A percentile compares a stretch with the other conserved stretches of the same genome.
Conservation (phyloP, 2,329 filamentous ascomycete genomes). For the Cadophora malorum region DNA sequence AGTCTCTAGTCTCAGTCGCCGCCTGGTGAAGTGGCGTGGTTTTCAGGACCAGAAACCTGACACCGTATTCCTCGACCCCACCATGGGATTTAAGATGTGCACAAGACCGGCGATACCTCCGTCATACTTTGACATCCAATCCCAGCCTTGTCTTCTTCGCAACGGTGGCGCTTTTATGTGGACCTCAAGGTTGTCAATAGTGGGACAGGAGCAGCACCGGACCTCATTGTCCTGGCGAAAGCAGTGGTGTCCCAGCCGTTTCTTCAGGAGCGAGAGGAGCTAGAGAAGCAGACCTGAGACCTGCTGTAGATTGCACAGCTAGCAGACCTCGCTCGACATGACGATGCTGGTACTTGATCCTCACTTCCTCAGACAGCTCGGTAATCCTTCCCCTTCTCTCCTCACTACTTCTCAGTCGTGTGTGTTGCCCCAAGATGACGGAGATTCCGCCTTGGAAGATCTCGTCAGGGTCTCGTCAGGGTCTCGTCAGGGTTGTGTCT, state of each 20-base stretch:
- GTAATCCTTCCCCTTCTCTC: too few relatives aligned
- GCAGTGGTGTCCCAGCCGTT: background rate
- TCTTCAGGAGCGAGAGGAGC: background rate
- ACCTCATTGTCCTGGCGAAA: background rate
- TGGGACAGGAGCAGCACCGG: background rate
- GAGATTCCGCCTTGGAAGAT: background rate
- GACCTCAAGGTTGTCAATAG: background rate
- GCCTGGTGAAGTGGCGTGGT: background rate
- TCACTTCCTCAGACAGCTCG: background rate
- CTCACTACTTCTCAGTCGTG: too few relatives aligned
- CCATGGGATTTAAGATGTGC: background rate
- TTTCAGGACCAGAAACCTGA: background rate
- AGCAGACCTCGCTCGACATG: background rate
- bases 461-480: background rate
- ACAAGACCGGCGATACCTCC: constrained; percentile 17
- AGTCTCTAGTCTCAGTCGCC: too few relatives aligned
- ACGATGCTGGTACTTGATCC: background rate
- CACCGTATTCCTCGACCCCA: background rate
- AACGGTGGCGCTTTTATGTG: background rate
- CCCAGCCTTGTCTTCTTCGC: background rate
- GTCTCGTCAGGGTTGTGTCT: background rate
- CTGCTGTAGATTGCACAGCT: too few relatives aligned
- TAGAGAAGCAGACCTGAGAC: too few relatives aligned
- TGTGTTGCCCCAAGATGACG: background rate
- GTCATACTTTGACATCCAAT: background rate